Base-by-base conservation (phyloP, 2,329 filamentous ascomycete species). In the Fusarium praegraminearum region DNA sequence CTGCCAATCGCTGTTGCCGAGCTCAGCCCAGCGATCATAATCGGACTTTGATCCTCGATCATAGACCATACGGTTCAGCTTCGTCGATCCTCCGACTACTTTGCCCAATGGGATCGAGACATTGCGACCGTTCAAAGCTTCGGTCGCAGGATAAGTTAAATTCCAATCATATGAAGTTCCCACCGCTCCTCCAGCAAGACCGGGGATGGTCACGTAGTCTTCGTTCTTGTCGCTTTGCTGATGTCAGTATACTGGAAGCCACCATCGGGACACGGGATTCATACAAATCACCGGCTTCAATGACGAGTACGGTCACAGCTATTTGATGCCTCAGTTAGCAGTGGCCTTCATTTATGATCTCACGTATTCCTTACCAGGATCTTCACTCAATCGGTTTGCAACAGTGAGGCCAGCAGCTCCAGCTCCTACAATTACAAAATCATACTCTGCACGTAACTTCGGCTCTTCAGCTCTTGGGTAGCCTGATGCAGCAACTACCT, bases 1-100 rank as follows among this genome's bases (percentile, higher is more conserved):
- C 10, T 81, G 74, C 76, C 81, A 85, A 2, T 80, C 82, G 0
- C 77, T 68, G 33, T 84, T 84, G 0, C 84, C 85, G 1, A 87
- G 73, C 5, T 75, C 74, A 12, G 78, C 78, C 84, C 84, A 87
- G 0, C 78, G 75, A 43, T 85, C 76, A 44, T 84, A 83, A 24
- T 83, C 82, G 0, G 76, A 71, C n/a, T 73, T 70, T 2, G 77
- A 77, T 0, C 80, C 79, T 1, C 80, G 76, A 36, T 80, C 73
- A 40, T 78, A 82, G 16, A 81, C 74, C 75, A 82, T 78, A 5
- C 75, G 78, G 69, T 84, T 84, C 32, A 83, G 67, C 16, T 78
- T 78, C 3, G 79, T 80, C 2, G 79, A 78, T 4, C 83, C 82
- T 35, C 83, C 82, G 9, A 81, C 77, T 3, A 80, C 78, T n/a